A percentile compares a stretch with the other conserved stretches of the same genome.
Evolutionary conservation across 2,329 filamentous ascomycete genomes (phyloP).

Genomic region (Aspergillus pseudotamarii): DNA sequence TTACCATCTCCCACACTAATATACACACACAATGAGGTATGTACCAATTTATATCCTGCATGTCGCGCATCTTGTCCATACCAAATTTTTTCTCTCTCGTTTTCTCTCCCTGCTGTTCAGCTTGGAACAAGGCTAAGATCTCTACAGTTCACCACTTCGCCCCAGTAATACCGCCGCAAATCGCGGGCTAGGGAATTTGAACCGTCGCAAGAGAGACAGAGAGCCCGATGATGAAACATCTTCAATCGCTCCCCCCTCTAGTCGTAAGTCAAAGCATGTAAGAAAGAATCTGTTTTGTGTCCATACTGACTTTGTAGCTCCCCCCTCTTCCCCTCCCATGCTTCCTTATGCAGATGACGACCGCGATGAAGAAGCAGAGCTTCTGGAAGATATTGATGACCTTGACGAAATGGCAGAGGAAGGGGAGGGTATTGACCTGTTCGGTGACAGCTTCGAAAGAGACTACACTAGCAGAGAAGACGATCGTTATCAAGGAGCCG

Average conservation of each 20-base stretch:
- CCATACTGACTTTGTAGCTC: slow-evolving; percentile 30
- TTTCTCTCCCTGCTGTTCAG: background rate
- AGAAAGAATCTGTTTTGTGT: background rate
- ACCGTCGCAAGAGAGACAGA: slow-evolving; percentile 64
- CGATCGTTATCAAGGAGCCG: slow-evolving; percentile 59
- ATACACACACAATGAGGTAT: slow-evolving; percentile 36
- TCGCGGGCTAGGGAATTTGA: slow-evolving; percentile 62
- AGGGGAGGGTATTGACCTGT: slow-evolving; percentile 70
- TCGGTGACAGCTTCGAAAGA: slow-evolving; percentile 67
- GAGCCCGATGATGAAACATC: slow-evolving; percentile 66
- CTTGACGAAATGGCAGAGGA: slow-evolving; percentile 71
- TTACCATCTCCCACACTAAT: slow-evolving; percentile 10
- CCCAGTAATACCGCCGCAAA: slow-evolving; percentile 82
- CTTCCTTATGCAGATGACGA: slow-evolving; percentile 53
- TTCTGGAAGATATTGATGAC: slow-evolving; percentile 67
- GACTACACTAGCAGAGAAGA: slow-evolving; percentile 56
- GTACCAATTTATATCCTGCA: slow-evolving; percentile 10
- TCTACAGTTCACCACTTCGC: slow-evolving; percentile 75
- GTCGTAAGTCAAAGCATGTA: slow-evolving; percentile 54
- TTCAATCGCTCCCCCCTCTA: slow-evolving; percentile 63
- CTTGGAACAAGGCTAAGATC: slow-evolving; percentile 1
- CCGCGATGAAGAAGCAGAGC: slow-evolving; percentile 57
- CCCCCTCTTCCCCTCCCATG: slow-evolving; percentile 65
- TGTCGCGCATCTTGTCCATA: background rate
- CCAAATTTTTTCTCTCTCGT: background rate